Evolutionary conservation across 2,329 filamentous ascomycete genomes (phyloP).

Genomic region (Fusarium protoensiforme): DNA sequence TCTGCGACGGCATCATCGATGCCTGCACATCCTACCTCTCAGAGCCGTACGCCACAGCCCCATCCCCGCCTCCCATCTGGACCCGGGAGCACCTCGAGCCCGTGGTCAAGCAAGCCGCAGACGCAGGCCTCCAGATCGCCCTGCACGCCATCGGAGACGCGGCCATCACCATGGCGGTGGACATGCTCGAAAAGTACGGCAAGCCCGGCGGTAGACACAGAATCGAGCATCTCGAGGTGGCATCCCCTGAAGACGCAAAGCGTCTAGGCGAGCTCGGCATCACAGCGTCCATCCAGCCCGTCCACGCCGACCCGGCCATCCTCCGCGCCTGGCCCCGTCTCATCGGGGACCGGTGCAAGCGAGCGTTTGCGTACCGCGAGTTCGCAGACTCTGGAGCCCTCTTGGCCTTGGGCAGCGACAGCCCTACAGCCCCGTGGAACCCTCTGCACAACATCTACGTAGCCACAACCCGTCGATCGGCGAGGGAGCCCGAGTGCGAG

Average conservation of each 20-base stretch:
- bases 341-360: slow-evolving; percentile 63
- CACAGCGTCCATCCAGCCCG: slow-evolving; percentile 67
- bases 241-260: slow-evolving; percentile 63
- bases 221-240: slow-evolving; percentile 72
- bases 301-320: slow-evolving; percentile 69
- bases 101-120: slow-evolving; percentile 63
- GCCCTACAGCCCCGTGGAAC: slow-evolving; percentile 65
- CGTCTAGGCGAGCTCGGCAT: slow-evolving; percentile 67
- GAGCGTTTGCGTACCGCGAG: slow-evolving; percentile 71
- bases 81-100: slow-evolving; percentile 61
- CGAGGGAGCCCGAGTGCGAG: slow-evolving; percentile 56
- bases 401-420: slow-evolving; percentile 66
- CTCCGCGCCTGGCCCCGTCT: slow-evolving; percentile 68
- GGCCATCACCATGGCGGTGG: slow-evolving; percentile 66
- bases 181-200: slow-evolving; percentile 58
- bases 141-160: slow-evolving; percentile 73
- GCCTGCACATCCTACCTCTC: slow-evolving; percentile 69
- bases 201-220: slow-evolving; percentile 63
- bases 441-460: slow-evolving; percentile 66
- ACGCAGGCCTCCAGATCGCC: slow-evolving; percentile 67
- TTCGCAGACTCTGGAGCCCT: slow-evolving; percentile 64
- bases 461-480: slow-evolving; percentile 64
- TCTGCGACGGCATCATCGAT: slow-evolving; percentile 72
- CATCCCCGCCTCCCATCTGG: slow-evolving; percentile 63
- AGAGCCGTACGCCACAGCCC: slow-evolving; percentile 64